These are phyloP conservation scores for Paramecium pentaurelia DNA, from an alignment of 73 alveolate genomes.

Conservation along the genomic window DNA sequence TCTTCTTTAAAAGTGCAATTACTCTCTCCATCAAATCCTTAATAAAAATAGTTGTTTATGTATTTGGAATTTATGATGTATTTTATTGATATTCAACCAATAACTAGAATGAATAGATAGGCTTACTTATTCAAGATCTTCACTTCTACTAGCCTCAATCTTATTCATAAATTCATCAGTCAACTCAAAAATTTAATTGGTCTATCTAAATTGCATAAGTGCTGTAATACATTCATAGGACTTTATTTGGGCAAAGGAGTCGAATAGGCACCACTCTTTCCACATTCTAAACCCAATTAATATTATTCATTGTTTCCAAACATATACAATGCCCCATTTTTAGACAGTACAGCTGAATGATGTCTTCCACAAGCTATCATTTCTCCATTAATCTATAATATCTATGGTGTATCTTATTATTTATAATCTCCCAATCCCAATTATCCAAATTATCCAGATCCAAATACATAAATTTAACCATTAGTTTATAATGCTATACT, in stretches of 20 bases:
- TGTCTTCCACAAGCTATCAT: slow-evolving; percentile 14
- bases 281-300: background rate
- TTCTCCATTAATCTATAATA: background rate
- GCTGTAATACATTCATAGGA: background rate
- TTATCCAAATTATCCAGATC: slow-evolving; percentile 16
- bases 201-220: slow-evolving; percentile 19
- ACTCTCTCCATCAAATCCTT: slow-evolving; percentile 8
- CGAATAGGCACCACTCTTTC: background rate
- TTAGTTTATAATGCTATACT: background rate
- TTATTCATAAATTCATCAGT: slow-evolving; percentile 27
- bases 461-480: background rate
- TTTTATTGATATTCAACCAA: background rate
- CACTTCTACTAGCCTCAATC: background rate
- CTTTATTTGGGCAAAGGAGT: background rate
- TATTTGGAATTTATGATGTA: background rate
- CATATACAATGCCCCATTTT: background rate
- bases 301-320: background rate
- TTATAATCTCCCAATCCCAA: slow-evolving; percentile 30
- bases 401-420: slow-evolving; percentile 12
- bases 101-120: background rate
- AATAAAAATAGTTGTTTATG: background rate
- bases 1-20: background rate
- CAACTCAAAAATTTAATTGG: background rate
- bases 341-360: background rate
- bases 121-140: background rate